phyloP scores from a whole-genome alignment of 768 basidiomycete species.

The Psilocybe cubensis region DNA sequence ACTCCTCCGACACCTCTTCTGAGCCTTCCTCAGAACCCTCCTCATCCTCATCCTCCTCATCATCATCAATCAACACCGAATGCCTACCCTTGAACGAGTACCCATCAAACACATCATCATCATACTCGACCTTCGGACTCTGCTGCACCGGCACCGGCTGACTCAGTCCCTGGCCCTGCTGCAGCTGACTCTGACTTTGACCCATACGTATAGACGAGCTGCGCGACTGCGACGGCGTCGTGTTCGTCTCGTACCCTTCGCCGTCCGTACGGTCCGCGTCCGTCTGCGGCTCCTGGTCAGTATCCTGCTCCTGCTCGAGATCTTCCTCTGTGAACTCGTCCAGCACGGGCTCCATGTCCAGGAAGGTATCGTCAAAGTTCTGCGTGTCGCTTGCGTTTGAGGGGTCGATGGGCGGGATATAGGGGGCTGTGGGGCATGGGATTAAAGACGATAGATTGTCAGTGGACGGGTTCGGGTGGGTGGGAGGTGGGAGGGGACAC shows the following conservation, averaged over 20 bases:
- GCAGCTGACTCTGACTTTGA: too few relatives aligned
- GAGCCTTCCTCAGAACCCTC: constrained; percentile 33
- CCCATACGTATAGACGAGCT: constrained; percentile 76
- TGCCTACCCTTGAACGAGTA: constrained; percentile 92
- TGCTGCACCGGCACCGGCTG: too few relatives aligned
- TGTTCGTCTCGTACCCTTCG: constrained; percentile 73
- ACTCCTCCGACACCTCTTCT: constrained; percentile 51
- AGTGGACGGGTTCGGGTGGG: too few relatives aligned
- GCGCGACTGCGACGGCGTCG: constrained; percentile 81
- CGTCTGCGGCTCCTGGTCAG: constrained; percentile 71
- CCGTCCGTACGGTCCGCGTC: constrained; percentile 76
- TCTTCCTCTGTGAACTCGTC: constrained; percentile 75
- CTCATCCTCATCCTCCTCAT: constrained; percentile 56
- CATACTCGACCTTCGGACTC: constrained; percentile 41
- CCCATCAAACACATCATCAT: constrained; percentile 86
- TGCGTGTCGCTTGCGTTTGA: constrained; percentile 94
- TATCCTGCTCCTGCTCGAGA: constrained; percentile 57
- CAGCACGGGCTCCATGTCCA: constrained; percentile 93
- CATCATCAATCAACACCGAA: constrained; percentile 78
- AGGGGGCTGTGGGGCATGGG: constrained; percentile 65
- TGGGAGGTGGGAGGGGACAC: constrained; percentile 22
- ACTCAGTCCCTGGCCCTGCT: too few relatives aligned
- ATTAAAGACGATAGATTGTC: neutral
- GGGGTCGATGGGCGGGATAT: constrained; percentile 91
- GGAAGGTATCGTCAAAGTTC: constrained; percentile 97